phyloP scores from a whole-genome alignment of 495 filamentous ascomycete species.

The Aspergillus cavernicola region DNA sequence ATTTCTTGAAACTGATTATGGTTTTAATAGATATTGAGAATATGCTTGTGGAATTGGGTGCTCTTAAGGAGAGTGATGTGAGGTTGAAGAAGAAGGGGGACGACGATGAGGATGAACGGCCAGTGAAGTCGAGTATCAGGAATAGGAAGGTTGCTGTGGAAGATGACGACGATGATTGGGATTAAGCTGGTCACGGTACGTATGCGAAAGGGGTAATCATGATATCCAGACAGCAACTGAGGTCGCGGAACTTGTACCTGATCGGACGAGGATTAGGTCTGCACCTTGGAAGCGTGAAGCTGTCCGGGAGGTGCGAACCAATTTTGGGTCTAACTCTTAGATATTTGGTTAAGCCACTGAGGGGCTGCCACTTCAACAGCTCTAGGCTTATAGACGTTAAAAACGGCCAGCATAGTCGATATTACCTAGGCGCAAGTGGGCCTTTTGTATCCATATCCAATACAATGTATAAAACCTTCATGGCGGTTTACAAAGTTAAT shows the following conservation, averaged over 20 bases:
- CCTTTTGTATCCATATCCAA: no score
- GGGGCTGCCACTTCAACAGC: no score
- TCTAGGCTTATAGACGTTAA: no score
- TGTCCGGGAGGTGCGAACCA: no score
- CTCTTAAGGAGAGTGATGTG: constrained; percentile 69
- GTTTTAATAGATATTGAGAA: constrained; percentile 65
- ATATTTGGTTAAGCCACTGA: no score
- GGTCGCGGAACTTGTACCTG: no score
- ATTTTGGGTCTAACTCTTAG: no score
- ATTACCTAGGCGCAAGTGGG: no score
- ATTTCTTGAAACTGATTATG: not conserved
- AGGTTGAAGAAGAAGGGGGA: constrained; percentile 55
- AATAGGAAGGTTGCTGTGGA: constrained; percentile 15
- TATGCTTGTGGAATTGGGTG: constrained; percentile 76
- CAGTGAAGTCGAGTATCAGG: constrained; percentile 28
- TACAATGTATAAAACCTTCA: no score
- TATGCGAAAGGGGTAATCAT: not conserved
- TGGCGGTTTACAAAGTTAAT: no score
- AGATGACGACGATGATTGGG: constrained; percentile 74
- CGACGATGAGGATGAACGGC: constrained; percentile 49
- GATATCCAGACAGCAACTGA: no score
- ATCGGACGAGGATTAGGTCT: not conserved
- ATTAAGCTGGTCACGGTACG: constrained; percentile 35
- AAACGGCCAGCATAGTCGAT: no score
- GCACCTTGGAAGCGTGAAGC: not conserved